Percentiles rank a stretch among this genome's conserved stretches.
These are phyloP conservation scores for Polysphondylium violaceum DNA, from an alignment of 78 protist genomes.

Conservation along the genomic window DNA sequence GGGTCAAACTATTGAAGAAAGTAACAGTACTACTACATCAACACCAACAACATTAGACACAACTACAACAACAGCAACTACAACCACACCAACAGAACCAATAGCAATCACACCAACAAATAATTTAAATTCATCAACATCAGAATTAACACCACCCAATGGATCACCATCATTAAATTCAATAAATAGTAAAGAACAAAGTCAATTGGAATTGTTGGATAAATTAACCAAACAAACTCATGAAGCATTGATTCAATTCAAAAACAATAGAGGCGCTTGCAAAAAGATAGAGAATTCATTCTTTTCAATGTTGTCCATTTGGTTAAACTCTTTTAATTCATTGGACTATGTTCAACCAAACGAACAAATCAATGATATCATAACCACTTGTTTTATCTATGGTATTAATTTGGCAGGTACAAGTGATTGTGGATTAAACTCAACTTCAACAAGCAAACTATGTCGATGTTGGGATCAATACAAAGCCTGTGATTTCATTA, in stretches of 20 bases:
- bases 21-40: not conserved
- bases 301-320: slow-evolving; percentile 31
- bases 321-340: slow-evolving; percentile 11
- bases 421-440: not conserved
- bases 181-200: not conserved
- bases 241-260: slow-evolving; percentile 25
- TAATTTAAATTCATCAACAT: not conserved
- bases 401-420: slow-evolving; percentile 12
- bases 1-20: not conserved
- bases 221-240: slow-evolving; percentile 44
- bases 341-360: slow-evolving; percentile 20
- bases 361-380: slow-evolving; percentile 44
- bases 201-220: slow-evolving; percentile 50
- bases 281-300: slow-evolving; percentile 8
- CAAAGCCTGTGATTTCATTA: slow-evolving; percentile 29
- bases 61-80: not conserved
- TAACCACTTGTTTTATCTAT: slow-evolving; percentile 59
- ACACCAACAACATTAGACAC: slow-evolving; percentile 7
- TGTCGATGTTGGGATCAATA: slow-evolving; percentile 67
- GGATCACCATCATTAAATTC: not conserved
- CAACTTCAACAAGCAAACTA: slow-evolving; percentile 6
- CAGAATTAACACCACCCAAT: not conserved
- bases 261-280: not conserved
- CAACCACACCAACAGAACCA: not conserved
- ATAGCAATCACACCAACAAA: not conserved